Base-by-base conservation (phyloP, 257 asterid genomes). In the Thymus mandschuricus region DNA sequence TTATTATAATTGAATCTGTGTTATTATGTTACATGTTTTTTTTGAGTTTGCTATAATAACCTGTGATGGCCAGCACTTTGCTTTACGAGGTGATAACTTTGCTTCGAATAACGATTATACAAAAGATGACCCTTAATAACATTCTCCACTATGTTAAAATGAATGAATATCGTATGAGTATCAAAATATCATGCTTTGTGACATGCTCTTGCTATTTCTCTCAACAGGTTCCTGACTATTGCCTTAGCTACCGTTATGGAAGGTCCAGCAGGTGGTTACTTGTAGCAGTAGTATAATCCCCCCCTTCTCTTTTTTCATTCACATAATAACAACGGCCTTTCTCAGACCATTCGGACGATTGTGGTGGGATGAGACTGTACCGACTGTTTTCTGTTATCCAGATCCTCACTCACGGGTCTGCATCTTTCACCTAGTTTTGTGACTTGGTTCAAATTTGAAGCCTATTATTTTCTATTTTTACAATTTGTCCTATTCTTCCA, bases 361-460 rank as follows among this genome's bases (percentile, higher is more conserved):
- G 76, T 85, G 87, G 90, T 82, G 87, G 84, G 84, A 82, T 48
- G 90, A 82, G 70, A 85, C 87, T 27, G 81, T 85, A 38, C 77
- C 90, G 10, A 82, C 84, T 1, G 82, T 84, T 72, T 58, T 84
- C 72, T 83, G 87, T 70, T 75, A 38, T 38, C 87, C 87, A 5
- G 85, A 75, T 72, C 27, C 11, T 60, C 87, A 69, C 79, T 15
- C 21, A 35, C 79, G 81, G 76, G 87, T 83, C 46, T 69, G 72
- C 69, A 72, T 80, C 58, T 70, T 64, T 54, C 3, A 28, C 72
- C 60, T 66, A 33, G 1, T 45, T 33, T 38, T 35, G 68, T 48
- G n/a, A 45, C 43, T 56, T 58, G 27, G 29, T 51, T 60, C 45
- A 2, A 48, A 52, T 15, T 43, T 13, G 49, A 30, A 70, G 68